phyloP scores from a whole-genome alignment of 305 asterid genomes.

The Lippia alba region DNA sequence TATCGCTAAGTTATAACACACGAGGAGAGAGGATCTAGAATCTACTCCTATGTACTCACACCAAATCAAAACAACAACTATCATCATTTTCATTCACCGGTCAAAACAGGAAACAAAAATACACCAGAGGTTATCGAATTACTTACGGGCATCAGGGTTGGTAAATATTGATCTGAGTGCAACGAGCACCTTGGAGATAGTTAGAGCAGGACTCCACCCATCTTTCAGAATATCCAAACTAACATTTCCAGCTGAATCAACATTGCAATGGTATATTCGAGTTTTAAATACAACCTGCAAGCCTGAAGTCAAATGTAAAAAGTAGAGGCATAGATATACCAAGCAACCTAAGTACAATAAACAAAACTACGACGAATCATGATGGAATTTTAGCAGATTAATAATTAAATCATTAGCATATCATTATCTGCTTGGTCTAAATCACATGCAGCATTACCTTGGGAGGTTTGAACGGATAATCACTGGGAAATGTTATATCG shows the following conservation, averaged over 20 bases:
- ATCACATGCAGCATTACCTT: conserved; percentile 59
- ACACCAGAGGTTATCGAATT: conserved; percentile 20
- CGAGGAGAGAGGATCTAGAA: too few species aligned
- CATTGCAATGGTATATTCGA: conserved; percentile 89
- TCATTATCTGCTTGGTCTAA: neutral
- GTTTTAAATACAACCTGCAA: conserved; percentile 93
- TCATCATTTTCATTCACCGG: conserved; percentile 7
- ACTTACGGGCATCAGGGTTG: conserved; percentile 76
- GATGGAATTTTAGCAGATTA: conserved; percentile 1
- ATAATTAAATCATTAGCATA: conserved; percentile 10
- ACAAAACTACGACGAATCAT: neutral
- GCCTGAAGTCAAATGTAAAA: conserved; percentile 50
- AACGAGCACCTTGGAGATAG: conserved; percentile 82
- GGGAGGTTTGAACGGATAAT: conserved; percentile 92
- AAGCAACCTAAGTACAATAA: neutral
- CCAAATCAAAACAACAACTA: neutral
- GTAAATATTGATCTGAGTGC: conserved; percentile 84
- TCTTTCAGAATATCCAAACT: conserved; percentile 89
- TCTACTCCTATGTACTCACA: neutral
- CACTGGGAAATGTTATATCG: conserved; percentile 82
- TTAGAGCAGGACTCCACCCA: conserved; percentile 96
- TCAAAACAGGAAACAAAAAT: neutral
- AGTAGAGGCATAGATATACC: conserved; percentile 28
- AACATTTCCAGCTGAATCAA: conserved; percentile 77
- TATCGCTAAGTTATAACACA: too few species aligned